These are phyloP conservation scores for Murraya paniculata DNA, from an alignment of 345 rosid genomes.

Conservation along the genomic window DNA sequence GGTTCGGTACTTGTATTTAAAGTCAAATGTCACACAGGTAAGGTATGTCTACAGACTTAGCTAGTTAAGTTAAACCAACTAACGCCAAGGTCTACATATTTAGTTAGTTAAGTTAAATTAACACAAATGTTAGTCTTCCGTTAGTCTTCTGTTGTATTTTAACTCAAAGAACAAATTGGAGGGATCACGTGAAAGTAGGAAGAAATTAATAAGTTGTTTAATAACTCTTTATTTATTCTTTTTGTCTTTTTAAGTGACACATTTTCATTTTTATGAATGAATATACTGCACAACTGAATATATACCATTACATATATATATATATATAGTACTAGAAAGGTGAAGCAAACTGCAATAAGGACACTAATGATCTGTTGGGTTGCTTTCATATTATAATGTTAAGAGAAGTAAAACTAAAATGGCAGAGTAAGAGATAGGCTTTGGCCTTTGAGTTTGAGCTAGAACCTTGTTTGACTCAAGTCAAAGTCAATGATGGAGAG, in stretches of 20 bases:
- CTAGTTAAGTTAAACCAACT: too few relatives aligned
- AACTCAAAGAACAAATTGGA: background rate
- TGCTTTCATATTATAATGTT: slow-evolving; percentile 1
- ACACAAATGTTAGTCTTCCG: too few relatives aligned
- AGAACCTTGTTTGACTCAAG: slow-evolving; percentile 7
- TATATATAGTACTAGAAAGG: background rate
- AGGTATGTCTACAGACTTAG: too few relatives aligned
- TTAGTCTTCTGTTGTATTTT: too few relatives aligned
- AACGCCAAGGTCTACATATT: too few relatives aligned
- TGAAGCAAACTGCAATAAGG: background rate
- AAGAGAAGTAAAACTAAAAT: background rate
- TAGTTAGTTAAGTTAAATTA: too few relatives aligned
- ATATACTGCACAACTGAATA: background rate
- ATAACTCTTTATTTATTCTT: background rate
- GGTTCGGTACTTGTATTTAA: too few relatives aligned
- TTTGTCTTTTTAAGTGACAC: too few relatives aligned
- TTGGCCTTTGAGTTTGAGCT: slow-evolving; percentile 11
- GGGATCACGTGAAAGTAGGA: background rate
- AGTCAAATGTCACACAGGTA: too few relatives aligned
- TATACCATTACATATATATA: too few relatives aligned
- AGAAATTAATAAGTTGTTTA: background rate
- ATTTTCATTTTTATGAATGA: background rate
- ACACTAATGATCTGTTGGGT: too few relatives aligned
- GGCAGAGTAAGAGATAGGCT: background rate
- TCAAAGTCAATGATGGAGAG: slow-evolving; percentile 8